These are phyloP conservation scores for Haberlea rhodopensis DNA, from an alignment of 257 asterid species.

Conservation along the genomic window DNA sequence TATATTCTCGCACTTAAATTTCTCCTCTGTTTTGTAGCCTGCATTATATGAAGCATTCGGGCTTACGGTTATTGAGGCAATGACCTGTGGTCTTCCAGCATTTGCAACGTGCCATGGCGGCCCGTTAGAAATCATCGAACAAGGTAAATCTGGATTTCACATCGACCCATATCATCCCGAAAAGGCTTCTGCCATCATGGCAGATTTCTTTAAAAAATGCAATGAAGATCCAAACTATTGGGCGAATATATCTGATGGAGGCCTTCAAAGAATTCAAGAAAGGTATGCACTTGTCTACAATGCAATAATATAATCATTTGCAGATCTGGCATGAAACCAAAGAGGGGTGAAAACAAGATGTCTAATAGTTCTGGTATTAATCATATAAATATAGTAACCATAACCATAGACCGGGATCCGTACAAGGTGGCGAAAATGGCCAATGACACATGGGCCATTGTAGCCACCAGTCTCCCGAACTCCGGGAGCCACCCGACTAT, in stretches of 20 bases:
- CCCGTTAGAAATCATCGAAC: slow-evolving; percentile 88
- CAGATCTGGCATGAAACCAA: not conserved
- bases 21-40: slow-evolving; percentile 46
- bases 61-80: slow-evolving; percentile 94
- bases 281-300: slow-evolving; percentile 37
- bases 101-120: slow-evolving; percentile 96
- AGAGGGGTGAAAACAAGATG: too few species aligned
- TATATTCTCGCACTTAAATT: not conserved
- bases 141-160: slow-evolving; percentile 81
- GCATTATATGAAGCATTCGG: slow-evolving; percentile 98
- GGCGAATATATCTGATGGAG: slow-evolving; percentile 58
- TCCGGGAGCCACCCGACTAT: not conserved
- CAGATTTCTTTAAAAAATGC: slow-evolving; percentile 68
- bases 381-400: too few species aligned
- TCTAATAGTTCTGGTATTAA: too few species aligned
- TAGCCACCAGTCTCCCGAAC: not conserved
- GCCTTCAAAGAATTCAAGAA: slow-evolving; percentile 57
- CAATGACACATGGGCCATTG: too few species aligned
- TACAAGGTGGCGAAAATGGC: too few species aligned
- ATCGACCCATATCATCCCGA: slow-evolving; percentile 94
- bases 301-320: not conserved
- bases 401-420: too few species aligned
- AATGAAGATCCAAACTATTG: slow-evolving; percentile 63
- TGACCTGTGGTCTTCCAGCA: slow-evolving; percentile 93
- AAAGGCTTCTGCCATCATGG: slow-evolving; percentile 57